Evolutionary conservation across 1,139 yeast species (phyloP).

Genomic region (Kodamaea suecica): DNA sequence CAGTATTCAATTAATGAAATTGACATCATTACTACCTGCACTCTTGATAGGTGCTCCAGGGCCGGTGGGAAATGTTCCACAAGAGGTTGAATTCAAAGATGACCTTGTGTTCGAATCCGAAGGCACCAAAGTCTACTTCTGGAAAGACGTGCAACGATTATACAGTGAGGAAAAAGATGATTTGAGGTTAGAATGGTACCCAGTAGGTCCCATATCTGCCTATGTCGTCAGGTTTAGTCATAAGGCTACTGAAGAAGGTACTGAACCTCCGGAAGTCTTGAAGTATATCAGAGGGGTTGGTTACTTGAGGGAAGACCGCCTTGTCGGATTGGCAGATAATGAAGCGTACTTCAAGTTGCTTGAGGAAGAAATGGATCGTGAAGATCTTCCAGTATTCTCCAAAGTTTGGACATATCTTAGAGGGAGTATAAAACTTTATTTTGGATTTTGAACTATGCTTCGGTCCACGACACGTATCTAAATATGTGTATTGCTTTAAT

Average conservation of each 20-base stretch:
- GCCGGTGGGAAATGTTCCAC: not conserved
- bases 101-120: constrained; percentile 1
- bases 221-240: not conserved
- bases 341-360: not conserved
- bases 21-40: not conserved
- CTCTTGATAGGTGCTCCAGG: not conserved
- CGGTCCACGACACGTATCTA: too few relatives aligned
- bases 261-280: not conserved
- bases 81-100: not conserved
- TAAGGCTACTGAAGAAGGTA: not conserved
- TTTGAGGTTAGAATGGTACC: too few relatives aligned
- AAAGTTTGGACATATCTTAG: not conserved
- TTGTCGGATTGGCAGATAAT: not conserved
- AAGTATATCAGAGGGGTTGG: not conserved
- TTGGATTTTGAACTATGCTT: not conserved
- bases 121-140: constrained; percentile 1
- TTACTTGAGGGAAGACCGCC: not conserved
- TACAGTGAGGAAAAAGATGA: not conserved
- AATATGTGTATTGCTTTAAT: too few relatives aligned
- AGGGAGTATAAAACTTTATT: not conserved
- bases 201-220: not conserved
- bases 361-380: not conserved
- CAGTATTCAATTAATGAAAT: too few relatives aligned
- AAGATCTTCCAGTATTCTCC: not conserved
- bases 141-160: not conserved